Base-by-base conservation (phyloP, 2,329 filamentous ascomycete genomes). In the Volutella citrinella region DNA sequence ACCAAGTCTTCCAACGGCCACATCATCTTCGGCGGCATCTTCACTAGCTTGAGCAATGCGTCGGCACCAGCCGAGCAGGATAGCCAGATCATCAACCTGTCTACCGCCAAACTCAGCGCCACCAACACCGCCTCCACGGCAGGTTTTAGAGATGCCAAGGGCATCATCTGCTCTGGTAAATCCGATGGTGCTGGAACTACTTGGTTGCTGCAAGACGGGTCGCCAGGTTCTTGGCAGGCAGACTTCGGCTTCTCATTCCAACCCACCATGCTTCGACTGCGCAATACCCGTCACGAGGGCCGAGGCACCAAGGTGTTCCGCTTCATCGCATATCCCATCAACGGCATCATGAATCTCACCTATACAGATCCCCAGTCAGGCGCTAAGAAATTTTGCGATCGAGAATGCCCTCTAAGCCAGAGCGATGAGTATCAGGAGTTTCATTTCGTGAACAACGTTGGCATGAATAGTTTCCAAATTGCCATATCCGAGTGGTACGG, bases 291-390 rank as follows among this genome's bases (percentile, higher is more conserved):
- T 49, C 73, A 80, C 32, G 80, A 93, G 51, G 88, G 86, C 32
- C 82, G 89, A 45, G 90, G 93, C 19, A 95, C 90, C 19, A 86
- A 87, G 65, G 86, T 84, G 0, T 98, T 87, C 67, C 80, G 89
- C 38, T 94, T 88, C 56, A 87, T 87, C 15, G 87, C 89, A 13
- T 68, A 91, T 38, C 90, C 91, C 6, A 79, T 91, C 53, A 82
- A 86, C 43, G 93, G 93, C 32, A 96, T 98, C 58, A 87, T 98
- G 81, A 96, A 97, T 63, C 74, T 98, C 55, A 95, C 89, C 22
- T 97, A 93, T 51, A 81, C 82, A 44, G 88, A 97, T 54, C 82
- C 84, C 16, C 68, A 58, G 23, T 84, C 78, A 3, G 84, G 84
- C 17, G 66, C 76, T 31, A 82, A 82, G 35, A 64, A 69, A 19